Percentiles rank a stretch among this genome's conserved stretches.
phyloP scores from a whole-genome alignment of 2,329 filamentous ascomycete genomes.

The Clarireedia paspali region DNA sequence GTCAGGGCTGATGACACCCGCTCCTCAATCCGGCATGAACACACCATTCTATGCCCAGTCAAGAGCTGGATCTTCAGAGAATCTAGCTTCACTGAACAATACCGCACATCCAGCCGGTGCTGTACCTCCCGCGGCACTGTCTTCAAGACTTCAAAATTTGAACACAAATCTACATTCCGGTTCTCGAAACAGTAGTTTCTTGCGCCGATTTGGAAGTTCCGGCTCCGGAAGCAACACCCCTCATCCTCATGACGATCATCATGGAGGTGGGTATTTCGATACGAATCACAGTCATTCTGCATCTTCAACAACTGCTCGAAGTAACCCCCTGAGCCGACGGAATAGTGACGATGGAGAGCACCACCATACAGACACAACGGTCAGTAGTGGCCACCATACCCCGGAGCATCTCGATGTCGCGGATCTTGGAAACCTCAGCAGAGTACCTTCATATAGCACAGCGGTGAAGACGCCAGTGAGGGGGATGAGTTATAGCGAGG shows the following conservation, averaged over 20 bases:
- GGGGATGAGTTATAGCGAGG: slow-evolving; percentile 40
- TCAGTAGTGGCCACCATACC: slow-evolving; percentile 43
- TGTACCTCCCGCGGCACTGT: slow-evolving; percentile 47
- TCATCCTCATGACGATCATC: slow-evolving; percentile 13
- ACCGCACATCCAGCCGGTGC: slow-evolving; percentile 36
- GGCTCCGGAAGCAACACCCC: slow-evolving; percentile 30
- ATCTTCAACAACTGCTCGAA: slow-evolving; percentile 13
- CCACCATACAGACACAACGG: slow-evolving; percentile 32
- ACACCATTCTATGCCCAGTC: slow-evolving; percentile 71
- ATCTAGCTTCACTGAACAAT: slow-evolving; percentile 55
- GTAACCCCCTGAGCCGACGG: slow-evolving; percentile 36
- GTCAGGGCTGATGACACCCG: slow-evolving; percentile 73
- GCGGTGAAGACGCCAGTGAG: slow-evolving; percentile 58
- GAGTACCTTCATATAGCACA: slow-evolving; percentile 71
- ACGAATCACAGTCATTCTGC: slow-evolving; percentile 15
- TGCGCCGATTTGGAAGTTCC: slow-evolving; percentile 24
- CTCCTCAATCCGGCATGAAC: slow-evolving; percentile 61
- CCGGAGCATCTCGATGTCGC: slow-evolving; percentile 48
- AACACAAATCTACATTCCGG: slow-evolving; percentile 54
- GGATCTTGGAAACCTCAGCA: slow-evolving; percentile 58
- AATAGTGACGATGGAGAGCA: slow-evolving; percentile 26
- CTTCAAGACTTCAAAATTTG: slow-evolving; percentile 63
- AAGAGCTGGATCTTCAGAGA: slow-evolving; percentile 72
- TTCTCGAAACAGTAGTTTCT: slow-evolving; percentile 33
- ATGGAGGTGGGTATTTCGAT: slow-evolving; percentile 20